Percentiles rank a stretch among this genome's conserved stretches.
Evolutionary conservation across 768 basidiomycete genomes (phyloP).

Genomic region (Boletus coccyginus): DNA sequence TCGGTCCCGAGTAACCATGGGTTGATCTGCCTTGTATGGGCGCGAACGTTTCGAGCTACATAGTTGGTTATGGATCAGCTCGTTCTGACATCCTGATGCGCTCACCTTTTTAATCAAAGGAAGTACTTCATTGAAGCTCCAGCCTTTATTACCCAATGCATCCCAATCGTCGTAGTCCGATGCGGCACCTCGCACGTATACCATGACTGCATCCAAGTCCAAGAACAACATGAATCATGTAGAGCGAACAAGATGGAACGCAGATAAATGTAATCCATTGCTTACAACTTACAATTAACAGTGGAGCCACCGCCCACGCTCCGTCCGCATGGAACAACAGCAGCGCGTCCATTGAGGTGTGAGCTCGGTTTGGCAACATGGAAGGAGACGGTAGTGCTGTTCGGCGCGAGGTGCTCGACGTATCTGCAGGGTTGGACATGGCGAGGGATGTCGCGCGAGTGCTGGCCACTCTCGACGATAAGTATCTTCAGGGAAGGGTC

Average conservation of each 20-base stretch:
- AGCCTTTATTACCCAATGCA: constrained; percentile 51
- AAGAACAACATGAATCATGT: not conserved
- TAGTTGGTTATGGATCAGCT: constrained; percentile 38
- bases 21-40: constrained; percentile 28
- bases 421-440: constrained; percentile 57
- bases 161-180: constrained; percentile 67
- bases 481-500: constrained; percentile 56
- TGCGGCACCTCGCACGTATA: constrained; percentile 56
- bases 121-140: constrained; percentile 56
- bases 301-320: constrained; percentile 62
- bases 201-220: constrained; percentile 29
- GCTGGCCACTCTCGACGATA: constrained; percentile 57
- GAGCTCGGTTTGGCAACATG: constrained; percentile 39
- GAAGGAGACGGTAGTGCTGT: constrained; percentile 43
- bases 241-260: not conserved
- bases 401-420: constrained; percentile 39
- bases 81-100: not conserved
- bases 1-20: constrained; percentile 37
- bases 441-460: constrained; percentile 42
- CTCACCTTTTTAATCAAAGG: constrained; percentile 56
- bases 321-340: constrained; percentile 45
- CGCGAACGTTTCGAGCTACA: constrained; percentile 42
- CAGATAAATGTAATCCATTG: too few species aligned
- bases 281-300: constrained; percentile 48
- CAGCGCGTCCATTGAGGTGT: constrained; percentile 43